Percentiles rank a stretch among this genome's conserved stretches.
These are phyloP conservation scores for Medicago truncatula DNA, from an alignment of 306 rosid genomes.

Conservation along the genomic window DNA sequence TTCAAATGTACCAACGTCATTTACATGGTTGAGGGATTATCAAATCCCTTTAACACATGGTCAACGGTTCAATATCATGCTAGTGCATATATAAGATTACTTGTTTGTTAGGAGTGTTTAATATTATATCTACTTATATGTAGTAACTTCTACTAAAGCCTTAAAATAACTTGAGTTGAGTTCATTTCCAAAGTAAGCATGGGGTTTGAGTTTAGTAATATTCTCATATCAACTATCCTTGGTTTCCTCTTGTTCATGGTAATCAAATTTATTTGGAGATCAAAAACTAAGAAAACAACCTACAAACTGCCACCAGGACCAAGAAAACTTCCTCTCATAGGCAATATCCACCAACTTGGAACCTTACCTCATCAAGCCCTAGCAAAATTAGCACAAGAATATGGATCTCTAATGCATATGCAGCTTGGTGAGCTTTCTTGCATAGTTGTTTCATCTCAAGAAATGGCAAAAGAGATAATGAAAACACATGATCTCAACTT, in stretches of 20 bases:
- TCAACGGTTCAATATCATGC: too few species aligned
- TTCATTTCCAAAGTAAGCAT: constrained; percentile 15
- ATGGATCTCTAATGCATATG: constrained; percentile 33
- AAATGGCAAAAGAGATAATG: constrained; percentile 47
- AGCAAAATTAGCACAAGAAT: constrained; percentile 21
- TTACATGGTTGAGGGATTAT: too few species aligned
- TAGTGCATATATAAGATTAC: too few species aligned
- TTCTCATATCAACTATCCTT: constrained; percentile 12
- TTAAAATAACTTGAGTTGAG: neutral
- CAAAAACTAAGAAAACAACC: constrained; percentile 30
- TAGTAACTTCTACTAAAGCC: neutral
- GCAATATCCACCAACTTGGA: constrained; percentile 38
- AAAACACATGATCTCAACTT: constrained; percentile 47
- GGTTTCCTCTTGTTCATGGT: constrained; percentile 22
- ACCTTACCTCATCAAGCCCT: constrained; percentile 13
- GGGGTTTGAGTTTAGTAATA: neutral
- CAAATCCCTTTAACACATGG: too few species aligned
- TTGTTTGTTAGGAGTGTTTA: too few species aligned
- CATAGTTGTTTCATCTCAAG: constrained; percentile 28
- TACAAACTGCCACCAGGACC: constrained; percentile 38
- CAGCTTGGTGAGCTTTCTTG: constrained; percentile 32
- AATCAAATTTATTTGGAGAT: neutral
- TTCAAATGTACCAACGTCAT: too few species aligned
- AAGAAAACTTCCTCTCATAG: constrained; percentile 36
- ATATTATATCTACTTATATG: too few species aligned